Conservation (phyloP, 805 yeast genomes). For the Kuraishia ogatae region DNA sequence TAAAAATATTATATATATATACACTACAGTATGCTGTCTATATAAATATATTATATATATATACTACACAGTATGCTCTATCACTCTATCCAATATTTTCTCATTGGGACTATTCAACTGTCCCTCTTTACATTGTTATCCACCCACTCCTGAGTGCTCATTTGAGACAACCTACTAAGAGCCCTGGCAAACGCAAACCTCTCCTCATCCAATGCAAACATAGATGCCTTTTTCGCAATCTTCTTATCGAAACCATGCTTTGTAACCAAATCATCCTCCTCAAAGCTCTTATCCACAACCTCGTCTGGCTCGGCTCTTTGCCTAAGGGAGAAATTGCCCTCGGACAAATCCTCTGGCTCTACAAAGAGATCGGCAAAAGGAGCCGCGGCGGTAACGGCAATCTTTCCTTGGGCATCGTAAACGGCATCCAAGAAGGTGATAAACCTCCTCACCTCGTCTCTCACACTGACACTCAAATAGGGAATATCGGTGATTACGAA, state of each 20-base stretch:
- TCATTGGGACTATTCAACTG: too few relatives aligned
- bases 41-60: too few relatives aligned
- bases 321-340: slow-evolving; percentile 34
- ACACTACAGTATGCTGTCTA: too few relatives aligned
- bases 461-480: slow-evolving; percentile 60
- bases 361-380: slow-evolving; percentile 80
- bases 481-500: slow-evolving; percentile 94
- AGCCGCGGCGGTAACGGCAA: slow-evolving; percentile 86
- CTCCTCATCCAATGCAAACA: slow-evolving; percentile 91
- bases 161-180: slow-evolving; percentile 79
- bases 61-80: too few relatives aligned
- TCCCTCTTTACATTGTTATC: slow-evolving; percentile 23
- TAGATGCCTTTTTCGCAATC: slow-evolving; percentile 58
- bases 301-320: slow-evolving; percentile 32
- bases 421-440: slow-evolving; percentile 95
- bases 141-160: slow-evolving; percentile 92
- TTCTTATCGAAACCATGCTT: slow-evolving; percentile 71
- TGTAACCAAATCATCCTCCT: slow-evolving; percentile 51
- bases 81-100: not conserved
- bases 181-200: slow-evolving; percentile 96
- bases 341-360: slow-evolving; percentile 58
- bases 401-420: slow-evolving; percentile 80
- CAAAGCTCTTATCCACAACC: slow-evolving; percentile 30
- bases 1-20: too few relatives aligned
- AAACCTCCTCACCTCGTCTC: slow-evolving; percentile 84